Evolutionary conservation across 306 rosid genomes (phyloP), one percentile per base, ranked within the genome.

Genomic region (Echinosophora koreensis): DNA sequence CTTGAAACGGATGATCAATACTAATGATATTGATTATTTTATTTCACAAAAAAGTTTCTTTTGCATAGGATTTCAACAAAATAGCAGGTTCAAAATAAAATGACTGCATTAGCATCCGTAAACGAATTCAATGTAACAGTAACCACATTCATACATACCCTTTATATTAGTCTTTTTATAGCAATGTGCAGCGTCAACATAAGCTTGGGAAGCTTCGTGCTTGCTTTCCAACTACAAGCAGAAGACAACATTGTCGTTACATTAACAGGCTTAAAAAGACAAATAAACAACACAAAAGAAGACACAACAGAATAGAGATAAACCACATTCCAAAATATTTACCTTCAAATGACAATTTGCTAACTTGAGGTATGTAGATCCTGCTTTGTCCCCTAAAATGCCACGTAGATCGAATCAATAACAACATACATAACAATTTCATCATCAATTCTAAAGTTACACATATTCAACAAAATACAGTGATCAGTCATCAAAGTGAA

Each of bases 131-230:
- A 59, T 30, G 13, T 28, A 32, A n/a, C 8, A 0, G n/a, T 42
- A 69, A 68, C 61, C 2, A 54, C 44, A 41, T 34, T 61, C 11
- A 50, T 47, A 46, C 89, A 78, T 82, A 92, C 98, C 98, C 9
- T 81, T 88, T 35, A 82, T 78, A 79, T 86, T 76, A 50, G 88
- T 83, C 81, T 95, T 95, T 87, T 95, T 95, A 65, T 90, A 95
- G 89, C 96, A 86, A 83, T 95, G 96, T 12, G 91, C 97, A 73
- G 98, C 97, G 67, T 95, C 99, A 82, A 89, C 91, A 76, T 88
- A 89, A 77, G 99, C 91, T 74, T 90, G 90, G 69, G 99, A 90
- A 34, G 98, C 98, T 84, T 95, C 99, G 65, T 95, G 99, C 81
- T 92, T 91, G 82, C 97, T 96, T 61, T 96, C 99, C 81, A 73